Evolutionary conservation across 768 basidiomycete genomes (phyloP), one percentile per base, ranked within the genome.

Genomic region (Basidioascus undulatus): DNA sequence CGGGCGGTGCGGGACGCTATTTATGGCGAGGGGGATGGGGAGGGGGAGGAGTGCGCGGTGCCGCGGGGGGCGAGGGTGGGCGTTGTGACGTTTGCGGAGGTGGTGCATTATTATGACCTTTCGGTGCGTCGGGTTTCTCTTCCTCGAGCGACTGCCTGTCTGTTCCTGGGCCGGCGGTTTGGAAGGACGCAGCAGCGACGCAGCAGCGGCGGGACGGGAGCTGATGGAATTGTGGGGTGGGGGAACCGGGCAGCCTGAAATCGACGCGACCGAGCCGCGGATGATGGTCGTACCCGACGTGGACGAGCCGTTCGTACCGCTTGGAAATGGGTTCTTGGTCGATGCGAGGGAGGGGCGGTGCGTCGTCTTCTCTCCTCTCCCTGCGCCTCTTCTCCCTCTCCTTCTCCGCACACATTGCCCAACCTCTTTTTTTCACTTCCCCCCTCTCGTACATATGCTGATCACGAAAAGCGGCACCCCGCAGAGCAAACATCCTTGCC

Each of bases 261-360:
- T 12, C 4, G 15, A 12, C 15, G 13, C 7, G 7, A 23, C 39
- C 16, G 20, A 64, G 49, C 65, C 70, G 2, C 65, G 65, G 27
- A 76, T 87, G 65, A 63, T 87, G 33, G 69, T 96, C 33, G 68
- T 94, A 8, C 62, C 79, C 1, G 92, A 96, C 54, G 59, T 96
- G 28, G 76, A 83, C n/a, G 92, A 98, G 41, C 72, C 84, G 16
- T 96, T 87, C 57, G 57, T 79, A 2, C 92, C 92, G 0, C 55
- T 83, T 19, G 62, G 62, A 16, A 59, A 64, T 5, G 76, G 74
- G 3, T 62, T 87, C 31, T 78, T 94, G 44, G 83, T 76, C 9
- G 67, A 80, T 44, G 76, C 82, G 12, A 45, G 52, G 39, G 69
- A 74, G 44, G 74, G 72, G 35, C 67, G 74, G 80, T 83, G 47